Conservation (phyloP, 805 yeast genomes). For the Myxozyma udenii region DNA sequence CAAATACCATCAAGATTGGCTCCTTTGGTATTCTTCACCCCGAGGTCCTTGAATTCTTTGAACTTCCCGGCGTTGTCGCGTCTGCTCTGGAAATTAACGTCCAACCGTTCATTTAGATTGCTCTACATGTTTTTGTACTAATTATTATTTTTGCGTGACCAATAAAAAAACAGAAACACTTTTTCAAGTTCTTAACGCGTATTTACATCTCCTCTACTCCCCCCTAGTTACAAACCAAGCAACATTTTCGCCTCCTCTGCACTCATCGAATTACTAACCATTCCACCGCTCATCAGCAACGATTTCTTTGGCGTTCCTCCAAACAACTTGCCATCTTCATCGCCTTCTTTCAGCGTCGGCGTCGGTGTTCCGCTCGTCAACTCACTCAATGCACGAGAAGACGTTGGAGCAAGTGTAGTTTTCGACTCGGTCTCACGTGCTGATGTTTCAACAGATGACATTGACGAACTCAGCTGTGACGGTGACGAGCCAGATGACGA, state of each 20-base stretch:
- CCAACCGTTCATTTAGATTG: slow-evolving; percentile 68
- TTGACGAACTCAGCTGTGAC: not conserved
- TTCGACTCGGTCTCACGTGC: no score
- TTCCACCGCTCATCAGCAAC: no score
- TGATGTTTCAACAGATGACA: no score
- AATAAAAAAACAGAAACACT: not conserved
- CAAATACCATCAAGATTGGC: slow-evolving; percentile 51
- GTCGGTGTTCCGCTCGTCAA: not conserved
- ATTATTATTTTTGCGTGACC: not conserved
- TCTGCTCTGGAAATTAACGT: slow-evolving; percentile 87
- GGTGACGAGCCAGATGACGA: not conserved
- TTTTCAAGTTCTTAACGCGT: not conserved
- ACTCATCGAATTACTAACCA: slow-evolving; percentile 8
- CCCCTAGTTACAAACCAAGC: slow-evolving; percentile 3
- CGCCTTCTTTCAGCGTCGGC: not conserved
- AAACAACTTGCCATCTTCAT: not conserved
- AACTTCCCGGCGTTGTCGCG: slow-evolving; percentile 81
- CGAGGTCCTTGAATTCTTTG: slow-evolving; percentile 79
- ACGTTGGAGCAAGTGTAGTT: slow-evolving; percentile 1
- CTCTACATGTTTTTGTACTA: not conserved
- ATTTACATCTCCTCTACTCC: slow-evolving; percentile 21
- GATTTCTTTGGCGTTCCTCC: slow-evolving; percentile 3
- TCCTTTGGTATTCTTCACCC: slow-evolving; percentile 94
- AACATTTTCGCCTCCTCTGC: slow-evolving; percentile 24
- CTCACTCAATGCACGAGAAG: slow-evolving; percentile 3